A percentile compares a stretch with the other conserved stretches of the same genome.
These are phyloP conservation scores for Rhipidocladum racemiflorum DNA, from an alignment of 176 grass and related monocot genomes.

Conservation along the genomic window DNA sequence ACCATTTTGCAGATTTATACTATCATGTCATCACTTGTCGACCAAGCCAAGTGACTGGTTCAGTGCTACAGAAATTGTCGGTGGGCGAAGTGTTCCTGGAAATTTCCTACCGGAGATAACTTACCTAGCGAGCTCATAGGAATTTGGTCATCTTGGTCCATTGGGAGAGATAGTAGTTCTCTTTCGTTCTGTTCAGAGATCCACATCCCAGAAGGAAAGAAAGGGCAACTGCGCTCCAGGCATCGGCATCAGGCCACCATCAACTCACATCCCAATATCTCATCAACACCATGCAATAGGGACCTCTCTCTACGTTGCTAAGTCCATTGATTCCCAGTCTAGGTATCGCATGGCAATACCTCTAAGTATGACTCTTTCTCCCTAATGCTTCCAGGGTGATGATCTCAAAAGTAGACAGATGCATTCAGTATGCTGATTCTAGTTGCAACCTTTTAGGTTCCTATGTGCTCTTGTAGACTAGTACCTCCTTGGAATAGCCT, in stretches of 20 bases:
- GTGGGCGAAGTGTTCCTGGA: background rate
- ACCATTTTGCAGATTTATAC: background rate
- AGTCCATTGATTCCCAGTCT: background rate
- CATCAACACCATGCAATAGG: background rate
- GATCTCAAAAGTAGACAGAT: background rate
- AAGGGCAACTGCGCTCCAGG: background rate
- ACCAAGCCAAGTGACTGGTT: background rate
- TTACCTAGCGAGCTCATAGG: background rate
- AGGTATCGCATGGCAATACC: background rate
- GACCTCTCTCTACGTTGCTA: background rate
- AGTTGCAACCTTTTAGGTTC: background rate
- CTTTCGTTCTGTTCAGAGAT: constrained; percentile 32
- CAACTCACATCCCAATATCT: constrained; percentile 16
- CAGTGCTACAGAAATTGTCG: background rate
- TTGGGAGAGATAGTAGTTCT: background rate
- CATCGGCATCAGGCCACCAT: constrained; percentile 23
- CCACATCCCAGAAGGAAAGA: constrained; percentile 32
- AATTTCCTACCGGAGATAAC: background rate
- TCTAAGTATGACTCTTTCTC: background rate
- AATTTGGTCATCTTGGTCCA: background rate
- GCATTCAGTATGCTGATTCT: background rate
- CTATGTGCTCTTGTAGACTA: background rate
- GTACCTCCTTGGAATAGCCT: background rate
- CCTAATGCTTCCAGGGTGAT: background rate
- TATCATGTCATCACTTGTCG: background rate